phyloP scores from a whole-genome alignment of 352 stramenopile species.

The Phytophthora colocasiae region DNA sequence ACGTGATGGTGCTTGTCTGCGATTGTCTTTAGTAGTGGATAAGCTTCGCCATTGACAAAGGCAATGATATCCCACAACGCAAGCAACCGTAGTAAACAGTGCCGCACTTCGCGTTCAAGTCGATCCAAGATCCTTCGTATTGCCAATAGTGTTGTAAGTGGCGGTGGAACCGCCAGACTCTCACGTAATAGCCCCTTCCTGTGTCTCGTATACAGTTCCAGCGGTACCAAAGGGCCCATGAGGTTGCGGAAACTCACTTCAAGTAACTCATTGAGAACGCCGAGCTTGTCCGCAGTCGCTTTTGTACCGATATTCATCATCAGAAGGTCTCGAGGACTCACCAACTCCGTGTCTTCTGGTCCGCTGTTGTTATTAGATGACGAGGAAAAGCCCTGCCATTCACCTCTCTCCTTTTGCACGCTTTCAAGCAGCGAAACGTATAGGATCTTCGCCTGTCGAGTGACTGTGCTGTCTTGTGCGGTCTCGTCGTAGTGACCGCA shows the following conservation, averaged over 20 bases:
- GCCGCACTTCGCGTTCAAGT: conserved; percentile 53
- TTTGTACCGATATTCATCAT: conserved; percentile 16
- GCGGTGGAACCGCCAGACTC: conserved; percentile 47
- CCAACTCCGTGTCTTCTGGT: conserved; percentile 16
- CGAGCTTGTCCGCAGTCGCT: conserved; percentile 36
- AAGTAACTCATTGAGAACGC: conserved; percentile 64
- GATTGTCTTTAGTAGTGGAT: conserved; percentile 53
- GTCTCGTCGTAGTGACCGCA: conserved; percentile 41
- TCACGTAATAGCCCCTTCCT: conserved; percentile 42
- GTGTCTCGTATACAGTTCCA: conserved; percentile 56
- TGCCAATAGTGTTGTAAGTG: conserved; percentile 49
- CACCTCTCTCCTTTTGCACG: conserved; percentile 68
- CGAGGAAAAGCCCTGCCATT: conserved; percentile 68
- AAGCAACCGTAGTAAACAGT: conserved; percentile 64
- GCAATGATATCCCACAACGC: conserved; percentile 62
- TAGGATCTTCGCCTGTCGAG: conserved; percentile 66
- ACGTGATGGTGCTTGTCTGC: conserved; percentile 63
- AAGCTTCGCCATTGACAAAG: conserved; percentile 34
- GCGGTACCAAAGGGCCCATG: conserved; percentile 54
- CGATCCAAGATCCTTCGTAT: conserved; percentile 56
- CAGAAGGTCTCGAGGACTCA: conserved; percentile 32
- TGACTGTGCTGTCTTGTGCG: conserved; percentile 39
- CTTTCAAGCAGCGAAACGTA: conserved; percentile 74
- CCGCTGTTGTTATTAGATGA: conserved; percentile 31
- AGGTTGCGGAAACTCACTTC: conserved; percentile 77